phyloP scores from a whole-genome alignment of 495 filamentous ascomycete genomes.

The Daldinia childiae region DNA sequence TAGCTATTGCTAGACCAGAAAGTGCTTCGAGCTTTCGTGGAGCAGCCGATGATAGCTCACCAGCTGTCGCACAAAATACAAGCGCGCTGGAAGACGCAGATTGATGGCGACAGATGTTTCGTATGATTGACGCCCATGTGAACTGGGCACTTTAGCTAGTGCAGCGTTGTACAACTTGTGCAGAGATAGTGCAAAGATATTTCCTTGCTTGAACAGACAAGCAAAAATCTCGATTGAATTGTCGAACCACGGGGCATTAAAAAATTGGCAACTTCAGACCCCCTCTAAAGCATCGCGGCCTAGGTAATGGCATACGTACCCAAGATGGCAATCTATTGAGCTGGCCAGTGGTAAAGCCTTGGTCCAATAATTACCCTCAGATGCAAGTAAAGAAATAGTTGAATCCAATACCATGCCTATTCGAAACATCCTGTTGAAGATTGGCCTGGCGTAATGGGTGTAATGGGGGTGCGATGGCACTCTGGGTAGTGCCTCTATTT shows the following conservation, averaged over 20 bases:
- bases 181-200: constrained; percentile 6
- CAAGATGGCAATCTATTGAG: constrained; percentile 39
- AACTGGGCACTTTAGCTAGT: constrained; percentile 31
- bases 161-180: constrained; percentile 35
- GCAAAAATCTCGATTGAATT: constrained; percentile 25
- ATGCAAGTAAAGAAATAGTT: constrained; percentile 30
- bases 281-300: constrained; percentile 23
- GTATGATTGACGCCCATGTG: constrained; percentile 43
- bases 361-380: constrained; percentile 32
- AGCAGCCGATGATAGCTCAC: constrained; percentile 36
- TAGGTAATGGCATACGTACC: constrained; percentile 38
- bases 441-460: constrained; percentile 33
- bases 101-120: constrained; percentile 43
- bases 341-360: constrained; percentile 14
- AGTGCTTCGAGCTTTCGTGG: constrained; percentile 32
- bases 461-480: constrained; percentile 39
- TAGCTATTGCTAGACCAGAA: constrained; percentile 30
- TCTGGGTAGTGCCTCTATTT: constrained; percentile 31
- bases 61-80: constrained; percentile 43
- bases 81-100: constrained; percentile 32
- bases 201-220: constrained; percentile 26
- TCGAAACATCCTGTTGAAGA: constrained; percentile 6
- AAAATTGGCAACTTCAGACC: constrained; percentile 27
- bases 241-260: constrained; percentile 33
- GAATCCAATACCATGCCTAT: constrained; percentile 23